A percentile compares a stretch with the other conserved stretches of the same genome.
Evolutionary conservation across 2,329 filamentous ascomycete genomes (phyloP).

Genomic region (Pseudodiploospora longispora): DNA sequence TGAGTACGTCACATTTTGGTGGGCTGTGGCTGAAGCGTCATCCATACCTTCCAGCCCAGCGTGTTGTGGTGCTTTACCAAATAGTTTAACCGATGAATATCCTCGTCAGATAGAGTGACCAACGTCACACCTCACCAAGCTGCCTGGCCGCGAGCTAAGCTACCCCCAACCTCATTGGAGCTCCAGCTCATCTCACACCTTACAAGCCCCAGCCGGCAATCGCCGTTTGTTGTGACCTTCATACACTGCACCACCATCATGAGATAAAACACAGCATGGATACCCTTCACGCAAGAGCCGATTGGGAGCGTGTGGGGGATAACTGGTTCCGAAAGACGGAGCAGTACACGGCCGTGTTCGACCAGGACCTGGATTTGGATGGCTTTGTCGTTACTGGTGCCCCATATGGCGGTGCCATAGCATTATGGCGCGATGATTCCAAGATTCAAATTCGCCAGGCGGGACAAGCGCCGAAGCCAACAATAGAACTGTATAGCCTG

Average conservation of each 20-base stretch:
- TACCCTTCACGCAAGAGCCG: slow-evolving; percentile 61
- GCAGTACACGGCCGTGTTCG: slow-evolving; percentile 88
- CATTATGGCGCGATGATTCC: slow-evolving; percentile 79
- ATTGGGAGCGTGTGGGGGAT: slow-evolving; percentile 91
- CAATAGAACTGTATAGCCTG: slow-evolving; percentile 90
- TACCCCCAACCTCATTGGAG: not conserved
- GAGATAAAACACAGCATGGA: slow-evolving; percentile 40
- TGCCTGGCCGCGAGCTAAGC: not conserved
- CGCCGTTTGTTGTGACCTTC: not conserved
- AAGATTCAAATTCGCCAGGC: slow-evolving; percentile 75
- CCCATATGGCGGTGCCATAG: slow-evolving; percentile 90
- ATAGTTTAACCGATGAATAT: slow-evolving; percentile 25
- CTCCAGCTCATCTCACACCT: not conserved
- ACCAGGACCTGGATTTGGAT: slow-evolving; percentile 87
- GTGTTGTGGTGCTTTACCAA: not conserved
- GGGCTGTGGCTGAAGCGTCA: too few relatives aligned
- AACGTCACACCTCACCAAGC: not conserved
- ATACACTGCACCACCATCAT: slow-evolving; percentile 14
- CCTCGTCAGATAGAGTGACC: slow-evolving; percentile 12
- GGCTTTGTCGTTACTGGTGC: slow-evolving; percentile 89
- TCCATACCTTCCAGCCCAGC: too few relatives aligned
- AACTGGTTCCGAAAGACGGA: slow-evolving; percentile 93
- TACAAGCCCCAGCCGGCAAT: not conserved
- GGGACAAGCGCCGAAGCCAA: slow-evolving; percentile 63
- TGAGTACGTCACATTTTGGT: too few relatives aligned